Conservation (phyloP, 2,329 filamentous ascomycete species). For the Hypoxylon sp. region DNA sequence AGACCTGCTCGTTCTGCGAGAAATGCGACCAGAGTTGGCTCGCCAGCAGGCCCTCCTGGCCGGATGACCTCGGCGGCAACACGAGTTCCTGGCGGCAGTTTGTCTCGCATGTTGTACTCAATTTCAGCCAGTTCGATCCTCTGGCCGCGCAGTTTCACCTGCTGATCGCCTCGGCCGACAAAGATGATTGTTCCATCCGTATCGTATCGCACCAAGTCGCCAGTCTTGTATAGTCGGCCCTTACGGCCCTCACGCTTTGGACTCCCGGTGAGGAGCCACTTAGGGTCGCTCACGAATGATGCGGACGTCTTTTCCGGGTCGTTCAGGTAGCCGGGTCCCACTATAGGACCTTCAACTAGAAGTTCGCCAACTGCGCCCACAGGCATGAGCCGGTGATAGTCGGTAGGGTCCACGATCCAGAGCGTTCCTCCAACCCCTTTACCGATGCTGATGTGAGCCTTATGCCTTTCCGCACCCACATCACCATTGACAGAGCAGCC, state of each 20-base stretch:
- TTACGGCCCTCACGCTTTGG: constrained; percentile 47
- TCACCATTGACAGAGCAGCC: constrained; percentile 58
- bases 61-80: constrained; percentile 59
- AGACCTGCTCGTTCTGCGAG: constrained; percentile 45
- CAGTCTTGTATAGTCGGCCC: constrained; percentile 65
- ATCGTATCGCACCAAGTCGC: constrained; percentile 65
- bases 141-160: constrained; percentile 72
- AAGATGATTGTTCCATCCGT: constrained; percentile 62
- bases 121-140: constrained; percentile 67
- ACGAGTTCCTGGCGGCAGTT: constrained; percentile 52
- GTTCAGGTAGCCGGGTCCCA: constrained; percentile 68
- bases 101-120: constrained; percentile 57
- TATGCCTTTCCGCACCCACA: constrained; percentile 47
- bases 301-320: constrained; percentile 64
- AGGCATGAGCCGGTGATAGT: constrained; percentile 56
- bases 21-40: constrained; percentile 57
- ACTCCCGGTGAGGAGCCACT: constrained; percentile 57
- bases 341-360: constrained; percentile 65
- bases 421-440: constrained; percentile 55
- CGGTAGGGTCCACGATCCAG: constrained; percentile 61
- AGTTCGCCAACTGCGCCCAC: constrained; percentile 61
- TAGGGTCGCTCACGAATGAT: constrained; percentile 64
- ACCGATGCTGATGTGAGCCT: constrained; percentile 54
- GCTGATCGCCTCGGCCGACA: constrained; percentile 71
- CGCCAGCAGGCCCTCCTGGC: constrained; percentile 50